Base-by-base conservation (phyloP, 2,329 filamentous ascomycete genomes). In the Ophiocordyceps camponoti-rufipedis region DNA sequence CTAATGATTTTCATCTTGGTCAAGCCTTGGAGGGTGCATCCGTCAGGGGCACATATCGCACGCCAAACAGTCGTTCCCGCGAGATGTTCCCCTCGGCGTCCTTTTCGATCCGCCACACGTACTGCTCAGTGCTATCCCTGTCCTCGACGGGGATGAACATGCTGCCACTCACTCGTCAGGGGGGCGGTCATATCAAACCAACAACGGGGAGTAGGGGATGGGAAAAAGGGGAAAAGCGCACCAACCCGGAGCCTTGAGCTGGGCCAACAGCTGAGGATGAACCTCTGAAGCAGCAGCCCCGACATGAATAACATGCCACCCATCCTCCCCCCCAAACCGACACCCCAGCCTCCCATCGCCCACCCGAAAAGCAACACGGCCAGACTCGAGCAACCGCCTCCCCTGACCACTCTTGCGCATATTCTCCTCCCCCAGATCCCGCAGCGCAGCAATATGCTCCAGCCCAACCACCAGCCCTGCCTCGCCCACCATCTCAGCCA, bases 301-400 rank as follows among this genome's bases (percentile, higher is more conserved):
- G 3, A 96, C 91, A 58, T 96, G 91, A 48, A 98, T 96, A 2
- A 84, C 88, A 69, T 96, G 86, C 70, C 89, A 98, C 0, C 78
- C 71, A 29, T 61, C 63, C 49, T 64, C 69, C 1, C 56, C 50
- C 11, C 55, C 52, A 53, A 71, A 72, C 2, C 69, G 55, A 45
- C 74, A 81, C 1, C 82, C 82, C 49, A 74, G 70, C 5, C 83
- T 63, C 1, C 82, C 83, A 63, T 95, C 88, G 0, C 78, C 87
- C 0, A 77, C 70, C 1, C 88, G 70, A 56, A 93, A 93, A 47
- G 69, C 67, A 40, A 88, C 83, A 6, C 70, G 72, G 0, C 80
- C 83, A 0, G 61, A 65, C 1, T 71, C 70, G 13, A 95, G 61
- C 46, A 93, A 62, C 11, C 58, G 56, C 9, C 65, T 61, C 0